Base-by-base conservation (phyloP, 164 flowering plant genomes). In the Magnolia kwangsiensis region DNA sequence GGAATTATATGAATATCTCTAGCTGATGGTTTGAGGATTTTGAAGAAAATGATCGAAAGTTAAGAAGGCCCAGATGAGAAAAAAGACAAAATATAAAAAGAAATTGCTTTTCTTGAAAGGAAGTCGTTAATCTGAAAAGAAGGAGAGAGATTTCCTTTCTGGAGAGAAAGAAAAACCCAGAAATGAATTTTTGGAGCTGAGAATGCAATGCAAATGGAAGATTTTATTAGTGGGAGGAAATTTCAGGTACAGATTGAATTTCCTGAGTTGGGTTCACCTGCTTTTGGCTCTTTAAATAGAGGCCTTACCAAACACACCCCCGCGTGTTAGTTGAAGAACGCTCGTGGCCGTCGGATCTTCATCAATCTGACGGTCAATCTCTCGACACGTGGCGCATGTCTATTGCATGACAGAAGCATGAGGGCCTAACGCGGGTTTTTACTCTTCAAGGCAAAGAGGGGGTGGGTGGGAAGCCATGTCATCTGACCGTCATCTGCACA, bases 301-400 rank as follows among this genome's bases (percentile, higher is more conserved):
- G 6, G 67, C 66, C 67, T 61, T n/a, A 73, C 75, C 72, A 50
- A 19, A 8, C 58, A 27, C 72, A 20, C 23, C 13, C n/a, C 63
- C 58, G 75, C 16, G 79, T 58, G 85, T 84, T 84, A 82, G 85
- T 81, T 84, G 85, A 75, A 72, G 7, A 21, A 10, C 1, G 0
- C 1, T 14, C 2, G 8, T 8, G 27, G 59, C 78, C 83, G 78
- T 82, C 51, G 9, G 78, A 78, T 78, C 27, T 68, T 65, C 50
- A 70, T 70, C 58, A 5, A 74, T 77, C 79, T 1, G 11, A 75
- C 51, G 81, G 78, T 11, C 11, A 50, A 1, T 70, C 65, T 29
- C 1, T 1, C 16, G 71, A 65, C 78, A 82, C 77, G 83, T 82
- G 71, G 31, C 63, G 13, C 7, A 13, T 21, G 23, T 24, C 7